Base-by-base conservation (phyloP, 257 asterid species). In the Solanum dulcamara region DNA sequence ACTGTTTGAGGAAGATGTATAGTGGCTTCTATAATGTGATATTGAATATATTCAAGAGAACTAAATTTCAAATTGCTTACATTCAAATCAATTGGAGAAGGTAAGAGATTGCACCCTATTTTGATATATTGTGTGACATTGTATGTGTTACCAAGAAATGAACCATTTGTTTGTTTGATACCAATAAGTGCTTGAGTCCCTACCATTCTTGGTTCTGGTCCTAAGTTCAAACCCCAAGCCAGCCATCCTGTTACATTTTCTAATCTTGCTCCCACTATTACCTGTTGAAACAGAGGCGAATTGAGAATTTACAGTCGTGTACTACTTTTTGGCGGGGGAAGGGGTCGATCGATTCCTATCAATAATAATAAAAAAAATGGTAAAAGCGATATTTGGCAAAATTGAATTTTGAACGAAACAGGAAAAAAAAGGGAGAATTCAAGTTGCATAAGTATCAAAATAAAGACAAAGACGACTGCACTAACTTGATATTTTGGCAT, bases 161-260 rank as follows among this genome's bases (percentile, higher is more conserved):
- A 66, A 44, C 64, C 85, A 72, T 90, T 80, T 0, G 4, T 14
- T 30, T 60, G 84, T 86, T 87, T 90, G 89, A 92, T 87, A 10
- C 96, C 96, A 46, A 93, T 88, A 24, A 92, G 87, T 59, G 97
- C 96, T 57, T 87, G 86, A 26, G 97, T 93, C 59, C 93, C 96
- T 11, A 85, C 90, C 97, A 93, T 93, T 30, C 67, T 84, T 30
- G 90, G 91, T 20, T 87, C 88, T 15, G 13, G n/a, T 3, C 86
- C 89, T 12, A 93, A 94, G 89, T 93, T 93, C 82, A 94, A 46
- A 44, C 97, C 97, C 97, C 96, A 94, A 2, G 97, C 96, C 2
- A 94, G 51, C 97, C 97, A 94, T n/a, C 91, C 93, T 4, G 88
- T 60, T 2, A 83, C 87, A 15, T 35, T 32, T 1, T 67, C 32